Conservation (phyloP, 2,329 filamentous ascomycete species). For the Colletotrichum chlorophyti region DNA sequence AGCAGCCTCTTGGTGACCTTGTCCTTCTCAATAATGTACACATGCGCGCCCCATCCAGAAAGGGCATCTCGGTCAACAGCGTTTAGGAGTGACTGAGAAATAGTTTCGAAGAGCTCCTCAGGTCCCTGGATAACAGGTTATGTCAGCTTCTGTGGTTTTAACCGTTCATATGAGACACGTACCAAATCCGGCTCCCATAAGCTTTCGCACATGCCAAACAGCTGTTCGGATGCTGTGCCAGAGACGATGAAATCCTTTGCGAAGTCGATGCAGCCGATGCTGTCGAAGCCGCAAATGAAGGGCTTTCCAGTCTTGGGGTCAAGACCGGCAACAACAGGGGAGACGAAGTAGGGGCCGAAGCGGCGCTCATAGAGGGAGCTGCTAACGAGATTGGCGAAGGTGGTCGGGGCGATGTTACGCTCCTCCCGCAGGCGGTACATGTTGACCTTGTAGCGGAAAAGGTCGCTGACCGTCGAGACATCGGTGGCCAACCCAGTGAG, state of each 20-base stretch:
- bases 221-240: slow-evolving; percentile 93
- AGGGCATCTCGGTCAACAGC: slow-evolving; percentile 96
- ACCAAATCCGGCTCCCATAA: slow-evolving; percentile 98
- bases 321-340: slow-evolving; percentile 91
- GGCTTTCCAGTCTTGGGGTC: slow-evolving; percentile 93
- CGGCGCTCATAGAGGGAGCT: slow-evolving; percentile 91
- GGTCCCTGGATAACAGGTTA: slow-evolving; percentile 65
- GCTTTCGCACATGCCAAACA: slow-evolving; percentile 98
- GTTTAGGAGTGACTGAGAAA: slow-evolving; percentile 94
- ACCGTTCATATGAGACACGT: slow-evolving; percentile 41
- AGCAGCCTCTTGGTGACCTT: slow-evolving; percentile 99
- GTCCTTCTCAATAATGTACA: slow-evolving; percentile 99
- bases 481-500: slow-evolving; percentile 97
- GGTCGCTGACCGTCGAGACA: slow-evolving; percentile 90
- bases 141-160: slow-evolving; percentile 26
- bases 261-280: slow-evolving; percentile 99
- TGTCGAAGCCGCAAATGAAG: slow-evolving; percentile 99
- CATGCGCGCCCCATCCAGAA: slow-evolving; percentile 97
- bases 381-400: slow-evolving; percentile 94
- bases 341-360: slow-evolving; percentile 97
- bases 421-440: slow-evolving; percentile 99
- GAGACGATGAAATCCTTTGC: slow-evolving; percentile 99
- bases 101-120: slow-evolving; percentile 97
- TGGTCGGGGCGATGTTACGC: slow-evolving; percentile 91
- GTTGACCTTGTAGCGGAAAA: slow-evolving; percentile 99